Conservation (phyloP, 345 rosid genomes). For the Noccaea bulbosa region DNA sequence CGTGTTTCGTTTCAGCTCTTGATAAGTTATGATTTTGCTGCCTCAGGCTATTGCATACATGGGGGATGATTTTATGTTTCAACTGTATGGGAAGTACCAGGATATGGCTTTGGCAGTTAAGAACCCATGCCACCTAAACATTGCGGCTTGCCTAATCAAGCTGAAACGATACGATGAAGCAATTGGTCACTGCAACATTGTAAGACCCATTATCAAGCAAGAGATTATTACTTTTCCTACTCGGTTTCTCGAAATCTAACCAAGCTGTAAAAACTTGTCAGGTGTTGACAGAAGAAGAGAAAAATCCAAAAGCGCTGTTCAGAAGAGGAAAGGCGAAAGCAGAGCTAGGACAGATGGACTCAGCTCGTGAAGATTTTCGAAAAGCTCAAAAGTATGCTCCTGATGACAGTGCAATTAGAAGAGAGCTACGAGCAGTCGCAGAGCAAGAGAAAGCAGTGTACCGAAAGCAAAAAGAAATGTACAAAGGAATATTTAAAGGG, state of each 20-base stretch:
- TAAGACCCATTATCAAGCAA: constrained; percentile 33
- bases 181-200: constrained; percentile 79
- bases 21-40: constrained; percentile 36
- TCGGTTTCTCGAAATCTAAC: constrained; percentile 14
- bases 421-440: constrained; percentile 72
- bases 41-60: constrained; percentile 90
- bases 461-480: constrained; percentile 81
- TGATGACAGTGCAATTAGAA: constrained; percentile 74
- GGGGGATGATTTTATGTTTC: constrained; percentile 98
- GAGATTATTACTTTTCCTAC: background rate
- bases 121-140: constrained; percentile 95
- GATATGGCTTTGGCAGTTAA: constrained; percentile 99
- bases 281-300: constrained; percentile 91
- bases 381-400: constrained; percentile 87
- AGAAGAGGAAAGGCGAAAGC: constrained; percentile 91
- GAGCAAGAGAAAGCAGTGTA: constrained; percentile 85
- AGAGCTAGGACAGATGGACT: constrained; percentile 92
- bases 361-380: constrained; percentile 82
- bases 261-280: constrained; percentile 38
- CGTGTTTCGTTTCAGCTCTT: constrained; percentile 1
- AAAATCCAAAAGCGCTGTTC: constrained; percentile 83
- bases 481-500: constrained; percentile 77
- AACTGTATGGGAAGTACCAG: constrained; percentile 88
- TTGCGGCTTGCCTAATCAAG: constrained; percentile 90
- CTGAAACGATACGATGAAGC: constrained; percentile 83